Percentiles rank a stretch among this genome's conserved stretches.
Conservation (phyloP, 2,329 filamentous ascomycete genomes). For the Ceratocystis huliohia region DNA sequence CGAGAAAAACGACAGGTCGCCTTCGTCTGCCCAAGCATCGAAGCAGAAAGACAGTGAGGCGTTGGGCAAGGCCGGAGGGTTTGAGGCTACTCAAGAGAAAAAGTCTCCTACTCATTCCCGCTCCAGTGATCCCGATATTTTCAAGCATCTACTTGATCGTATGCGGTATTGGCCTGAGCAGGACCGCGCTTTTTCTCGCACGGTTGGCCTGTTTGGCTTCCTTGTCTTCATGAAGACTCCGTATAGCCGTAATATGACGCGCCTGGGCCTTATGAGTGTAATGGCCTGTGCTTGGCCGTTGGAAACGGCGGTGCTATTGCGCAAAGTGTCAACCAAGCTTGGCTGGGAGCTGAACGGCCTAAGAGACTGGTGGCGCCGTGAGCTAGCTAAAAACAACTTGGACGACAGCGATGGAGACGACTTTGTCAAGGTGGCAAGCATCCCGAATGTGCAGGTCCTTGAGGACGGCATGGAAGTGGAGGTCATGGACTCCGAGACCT, state of each 20-base stretch:
- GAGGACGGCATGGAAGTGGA: slow-evolving; percentile 19
- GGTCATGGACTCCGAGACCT: slow-evolving; percentile 14
- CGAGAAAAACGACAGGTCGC: background rate
- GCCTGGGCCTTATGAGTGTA: slow-evolving; percentile 13
- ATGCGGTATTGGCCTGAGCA: slow-evolving; percentile 16
- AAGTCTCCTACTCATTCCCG: background rate
- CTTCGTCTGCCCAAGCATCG: background rate
- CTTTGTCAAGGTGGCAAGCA: slow-evolving; percentile 10
- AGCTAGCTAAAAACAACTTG: slow-evolving; percentile 15
- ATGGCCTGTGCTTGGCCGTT: slow-evolving; percentile 18
- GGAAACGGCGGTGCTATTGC: slow-evolving; percentile 13
- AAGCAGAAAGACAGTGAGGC: background rate
- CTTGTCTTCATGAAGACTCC: slow-evolving; percentile 16
- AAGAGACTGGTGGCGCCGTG: slow-evolving; percentile 15
- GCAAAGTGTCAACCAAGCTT: slow-evolving; percentile 17
- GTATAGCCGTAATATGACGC: slow-evolving; percentile 10
- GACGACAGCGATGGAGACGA: slow-evolving; percentile 6
- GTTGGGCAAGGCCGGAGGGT: background rate
- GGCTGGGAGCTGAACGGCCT: slow-evolving; percentile 17
- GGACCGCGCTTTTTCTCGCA: slow-evolving; percentile 18
- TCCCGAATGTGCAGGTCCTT: slow-evolving; percentile 9
- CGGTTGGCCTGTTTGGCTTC: slow-evolving; percentile 18
- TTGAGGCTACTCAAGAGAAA: background rate
- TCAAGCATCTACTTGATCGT: slow-evolving; percentile 9
- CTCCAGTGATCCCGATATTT: slow-evolving; percentile 6